Evolutionary conservation across 208 protist species (phyloP).

Genomic region (Novymonas esmeraldas): DNA sequence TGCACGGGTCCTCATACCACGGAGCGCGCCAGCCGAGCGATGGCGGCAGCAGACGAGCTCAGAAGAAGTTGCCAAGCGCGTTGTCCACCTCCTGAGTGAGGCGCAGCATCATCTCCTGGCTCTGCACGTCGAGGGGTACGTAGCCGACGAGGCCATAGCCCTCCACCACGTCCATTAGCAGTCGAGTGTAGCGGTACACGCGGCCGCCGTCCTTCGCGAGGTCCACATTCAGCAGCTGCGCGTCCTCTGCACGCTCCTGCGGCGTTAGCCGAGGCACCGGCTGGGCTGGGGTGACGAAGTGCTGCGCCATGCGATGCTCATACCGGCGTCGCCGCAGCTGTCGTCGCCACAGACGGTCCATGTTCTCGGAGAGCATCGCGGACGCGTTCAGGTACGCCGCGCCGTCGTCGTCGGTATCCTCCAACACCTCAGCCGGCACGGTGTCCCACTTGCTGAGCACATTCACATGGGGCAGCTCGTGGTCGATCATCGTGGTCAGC

Average conservation of each 20-base stretch:
- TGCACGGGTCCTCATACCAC: background rate
- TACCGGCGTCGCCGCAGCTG: constrained; percentile 58
- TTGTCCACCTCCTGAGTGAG: constrained; percentile 87
- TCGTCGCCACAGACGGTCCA: constrained; percentile 79
- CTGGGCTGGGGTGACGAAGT: constrained; percentile 31
- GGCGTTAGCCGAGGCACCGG: constrained; percentile 29
- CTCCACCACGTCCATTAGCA: constrained; percentile 93
- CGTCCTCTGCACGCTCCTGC: constrained; percentile 57
- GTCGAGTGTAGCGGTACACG: constrained; percentile 75
- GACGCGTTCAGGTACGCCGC: constrained; percentile 53
- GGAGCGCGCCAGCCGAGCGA: background rate
- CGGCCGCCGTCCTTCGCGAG: constrained; percentile 67
- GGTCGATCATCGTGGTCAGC: constrained; percentile 96
- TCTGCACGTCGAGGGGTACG: constrained; percentile 86
- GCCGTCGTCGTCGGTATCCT: constrained; percentile 80
- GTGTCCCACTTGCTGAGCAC: constrained; percentile 98
- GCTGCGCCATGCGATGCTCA: constrained; percentile 48
- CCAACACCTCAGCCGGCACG: constrained; percentile 66
- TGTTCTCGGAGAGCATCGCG: constrained; percentile 74
- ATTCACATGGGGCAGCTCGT: constrained; percentile 97
- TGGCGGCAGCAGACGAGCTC: background rate
- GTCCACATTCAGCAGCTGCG: constrained; percentile 33
- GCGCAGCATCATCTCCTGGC: constrained; percentile 85
- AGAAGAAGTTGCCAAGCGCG: constrained; percentile 79
- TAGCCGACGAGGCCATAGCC: constrained; percentile 96